phyloP scores from a whole-genome alignment of 1,139 yeast species.

The Geotrichum aggregatum region DNA sequence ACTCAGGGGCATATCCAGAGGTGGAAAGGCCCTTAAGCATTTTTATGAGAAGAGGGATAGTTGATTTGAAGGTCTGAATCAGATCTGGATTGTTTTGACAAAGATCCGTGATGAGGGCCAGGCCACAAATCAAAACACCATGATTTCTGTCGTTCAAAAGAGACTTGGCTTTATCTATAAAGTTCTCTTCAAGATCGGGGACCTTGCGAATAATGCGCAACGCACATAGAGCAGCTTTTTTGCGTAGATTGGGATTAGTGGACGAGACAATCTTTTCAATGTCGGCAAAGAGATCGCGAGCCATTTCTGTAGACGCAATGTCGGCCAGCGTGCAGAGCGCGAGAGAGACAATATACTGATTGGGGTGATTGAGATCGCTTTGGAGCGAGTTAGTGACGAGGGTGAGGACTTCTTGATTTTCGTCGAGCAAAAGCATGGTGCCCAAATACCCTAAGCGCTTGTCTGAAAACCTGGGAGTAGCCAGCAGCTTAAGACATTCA shows the following conservation, averaged over 20 bases:
- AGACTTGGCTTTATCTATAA: constrained; percentile 52
- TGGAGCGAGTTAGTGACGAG: constrained; percentile 87
- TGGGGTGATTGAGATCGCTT: constrained; percentile 82
- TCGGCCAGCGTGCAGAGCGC: constrained; percentile 90
- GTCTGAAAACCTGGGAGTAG: constrained; percentile 80
- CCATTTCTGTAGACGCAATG: constrained; percentile 84
- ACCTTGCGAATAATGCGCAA: constrained; percentile 52
- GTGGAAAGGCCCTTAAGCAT: constrained; percentile 58
- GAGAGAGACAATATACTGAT: constrained; percentile 78
- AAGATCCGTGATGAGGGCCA: constrained; percentile 58
- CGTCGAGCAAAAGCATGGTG: constrained; percentile 86
- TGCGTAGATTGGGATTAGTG: constrained; percentile 65
- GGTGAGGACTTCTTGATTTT: constrained; percentile 91
- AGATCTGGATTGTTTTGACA: constrained; percentile 47
- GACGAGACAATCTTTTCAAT: constrained; percentile 67
- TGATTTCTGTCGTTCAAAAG: constrained; percentile 63
- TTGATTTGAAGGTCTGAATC: constrained; percentile 36
- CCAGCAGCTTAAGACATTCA: constrained; percentile 87
- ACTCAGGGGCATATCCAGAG: constrained; percentile 80
- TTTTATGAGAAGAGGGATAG: constrained; percentile 38
- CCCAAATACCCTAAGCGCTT: constrained; percentile 93
- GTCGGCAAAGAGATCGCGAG: constrained; percentile 83
- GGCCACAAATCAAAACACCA: constrained; percentile 68
- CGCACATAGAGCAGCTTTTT: constrained; percentile 80
- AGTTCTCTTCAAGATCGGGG: constrained; percentile 72